Conservation (phyloP, 2,329 filamentous ascomycete genomes). For the Claviceps fusiformis region DNA sequence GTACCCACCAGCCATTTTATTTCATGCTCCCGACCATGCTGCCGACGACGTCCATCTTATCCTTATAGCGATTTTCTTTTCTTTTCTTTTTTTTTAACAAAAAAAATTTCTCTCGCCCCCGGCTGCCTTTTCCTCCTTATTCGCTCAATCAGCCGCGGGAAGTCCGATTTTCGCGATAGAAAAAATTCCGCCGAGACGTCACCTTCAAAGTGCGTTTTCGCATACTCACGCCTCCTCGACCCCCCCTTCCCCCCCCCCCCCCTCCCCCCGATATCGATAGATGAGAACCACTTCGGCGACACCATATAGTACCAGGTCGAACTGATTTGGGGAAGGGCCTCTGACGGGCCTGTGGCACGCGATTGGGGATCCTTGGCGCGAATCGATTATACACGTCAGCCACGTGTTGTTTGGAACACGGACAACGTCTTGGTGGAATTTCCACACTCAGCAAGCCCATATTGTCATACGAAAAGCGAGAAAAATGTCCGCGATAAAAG, state of each 20-base stretch:
- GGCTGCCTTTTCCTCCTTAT: background rate
- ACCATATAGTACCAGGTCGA: conserved; percentile 8
- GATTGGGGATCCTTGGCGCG: conserved; percentile 6
- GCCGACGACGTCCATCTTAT: background rate
- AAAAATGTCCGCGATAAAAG: conserved; percentile 20
- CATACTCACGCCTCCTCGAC: background rate
- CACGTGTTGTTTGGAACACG: background rate
- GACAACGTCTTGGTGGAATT: background rate
- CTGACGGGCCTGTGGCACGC: conserved; percentile 2
- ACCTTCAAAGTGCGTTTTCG: background rate
- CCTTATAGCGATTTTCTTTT: background rate
- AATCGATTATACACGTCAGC: background rate
- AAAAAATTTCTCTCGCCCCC: background rate
- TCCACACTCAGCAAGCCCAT: background rate
- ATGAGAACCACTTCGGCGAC: conserved; percentile 9
- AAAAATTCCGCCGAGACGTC: background rate
- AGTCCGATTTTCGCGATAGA: background rate
- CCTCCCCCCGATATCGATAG: conserved; percentile 2
- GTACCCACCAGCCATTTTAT: background rate
- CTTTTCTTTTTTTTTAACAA: too few relatives aligned
- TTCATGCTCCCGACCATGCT: background rate
- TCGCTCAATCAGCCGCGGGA: background rate
- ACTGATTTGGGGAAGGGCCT: conserved; percentile 9
- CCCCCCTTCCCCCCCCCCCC: too few relatives aligned
- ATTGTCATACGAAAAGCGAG: conserved; percentile 2